Evolutionary conservation across 345 rosid species (phyloP), one percentile per base, ranked within the genome.

Genomic region (Turnera subulata): DNA sequence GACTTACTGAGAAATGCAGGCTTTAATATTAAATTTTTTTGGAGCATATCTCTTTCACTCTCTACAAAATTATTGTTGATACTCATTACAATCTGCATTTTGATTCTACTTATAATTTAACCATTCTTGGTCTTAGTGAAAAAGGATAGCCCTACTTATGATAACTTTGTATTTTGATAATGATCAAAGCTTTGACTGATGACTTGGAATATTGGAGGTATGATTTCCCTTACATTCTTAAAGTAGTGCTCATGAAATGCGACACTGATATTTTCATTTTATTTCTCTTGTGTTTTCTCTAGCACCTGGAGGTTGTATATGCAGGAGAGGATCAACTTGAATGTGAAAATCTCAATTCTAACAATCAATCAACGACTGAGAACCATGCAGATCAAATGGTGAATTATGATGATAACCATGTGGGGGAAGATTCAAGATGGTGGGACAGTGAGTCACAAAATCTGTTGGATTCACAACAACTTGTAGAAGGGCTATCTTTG

Each of bases 401-500:
- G 19, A 81, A 69, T 44, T 53, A 67, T 51, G 45, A 69, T 57
- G 81, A 80, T 58, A 56, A 73, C 62, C 56, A 54, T 52, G 73
- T 50, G 15, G 94, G 74, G 70, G 96, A 87, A 56, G 78, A 79
- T 1, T 55, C 65, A 13, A 87, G 79, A 63, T 93, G 96, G 97
- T 78, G 85, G 82, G 99, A 89, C 51, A 73, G 86, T 26, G 96
- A 69, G 62, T 87, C 91, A 3, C 94, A 89, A 70, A 62, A 63
- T 62, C 50, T 89, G 66, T 72, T 87, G 78, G 67, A 87, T 63
- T 89, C 99, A 0, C 96, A 93, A 38, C 99, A 93, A 76, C 86
- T 93, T 15, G 97, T 82, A 64, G 97, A 89, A 81, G 90, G 85
- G 25, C 77, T 93, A 62, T 86, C 94, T 64, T 65, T 93, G 40